Conservation (phyloP, 169 alveolate genomes). For the Eimeria acervulina region DNA sequence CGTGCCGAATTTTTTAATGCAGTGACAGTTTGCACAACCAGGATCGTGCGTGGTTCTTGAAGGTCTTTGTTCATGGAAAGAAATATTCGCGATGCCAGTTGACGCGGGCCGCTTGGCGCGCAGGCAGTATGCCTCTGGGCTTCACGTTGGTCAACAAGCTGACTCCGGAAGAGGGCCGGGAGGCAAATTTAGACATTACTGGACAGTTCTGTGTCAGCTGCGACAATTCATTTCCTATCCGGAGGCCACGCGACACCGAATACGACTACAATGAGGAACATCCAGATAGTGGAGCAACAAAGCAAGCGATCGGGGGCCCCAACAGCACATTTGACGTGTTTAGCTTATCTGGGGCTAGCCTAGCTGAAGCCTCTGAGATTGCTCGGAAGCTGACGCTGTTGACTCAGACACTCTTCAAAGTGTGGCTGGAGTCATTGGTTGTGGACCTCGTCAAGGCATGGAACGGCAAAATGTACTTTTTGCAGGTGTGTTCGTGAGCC, state of each 20-base stretch:
- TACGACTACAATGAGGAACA: slow-evolving; percentile 22
- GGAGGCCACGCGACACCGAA: slow-evolving; percentile 60
- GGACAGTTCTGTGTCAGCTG: slow-evolving; percentile 82
- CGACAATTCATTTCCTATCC: slow-evolving; percentile 75
- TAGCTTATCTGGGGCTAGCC: slow-evolving; percentile 77
- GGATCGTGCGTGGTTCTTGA: slow-evolving; percentile 79
- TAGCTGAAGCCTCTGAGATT: slow-evolving; percentile 72
- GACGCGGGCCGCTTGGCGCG: slow-evolving; percentile 83
- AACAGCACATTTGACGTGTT: slow-evolving; percentile 72
- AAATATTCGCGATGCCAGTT: slow-evolving; percentile 78
- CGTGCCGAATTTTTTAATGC: slow-evolving; percentile 18
- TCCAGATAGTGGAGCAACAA: slow-evolving; percentile 3
- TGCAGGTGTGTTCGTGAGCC: slow-evolving; percentile 74
- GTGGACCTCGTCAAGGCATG: slow-evolving; percentile 77
- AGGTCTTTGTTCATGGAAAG: slow-evolving; percentile 82
- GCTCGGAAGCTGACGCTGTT: slow-evolving; percentile 66
- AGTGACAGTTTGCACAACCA: slow-evolving; percentile 53
- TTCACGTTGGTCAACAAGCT: slow-evolving; percentile 81
- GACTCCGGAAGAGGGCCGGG: slow-evolving; percentile 78
- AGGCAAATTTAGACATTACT: slow-evolving; percentile 75
- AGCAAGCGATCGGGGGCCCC: not conserved
- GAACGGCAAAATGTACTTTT: slow-evolving; percentile 72
- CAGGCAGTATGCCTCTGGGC: slow-evolving; percentile 76
- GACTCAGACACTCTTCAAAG: slow-evolving; percentile 80
- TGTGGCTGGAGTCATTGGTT: slow-evolving; percentile 79